Evolutionary conservation across 1,284 basidiomycete species (phyloP), one percentile per base, ranked within the genome.

Genomic region (Tilletia indica): DNA sequence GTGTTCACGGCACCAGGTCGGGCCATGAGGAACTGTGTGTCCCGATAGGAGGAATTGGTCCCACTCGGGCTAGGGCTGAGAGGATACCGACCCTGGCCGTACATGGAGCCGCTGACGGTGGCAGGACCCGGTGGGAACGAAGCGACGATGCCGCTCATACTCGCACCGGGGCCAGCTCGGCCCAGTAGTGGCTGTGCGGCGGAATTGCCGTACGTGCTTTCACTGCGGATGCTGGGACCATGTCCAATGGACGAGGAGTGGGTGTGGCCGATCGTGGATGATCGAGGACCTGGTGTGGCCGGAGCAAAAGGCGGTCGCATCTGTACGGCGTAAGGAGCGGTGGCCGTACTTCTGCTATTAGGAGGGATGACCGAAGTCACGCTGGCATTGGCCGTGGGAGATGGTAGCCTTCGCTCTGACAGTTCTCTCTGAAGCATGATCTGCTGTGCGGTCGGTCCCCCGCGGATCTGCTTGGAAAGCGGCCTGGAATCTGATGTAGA

Each of bases 101-200:
- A 64, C 31, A 39, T 38, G 31, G 61, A 64, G 31, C 38, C 61
- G 34, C 61, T 64, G 34, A 64, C 61, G 34, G 61, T 64, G 61
- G 36, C 61, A 3, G 61, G 61, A 11, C 61, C 61, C 1, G 61
- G 36, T 3, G 61, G 61, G 34, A 64, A 64, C 36, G 61, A 38
- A 36, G 61, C 61, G 14, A 64, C 61, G 61, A 64, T 42, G 16
- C 61, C 61, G n/a, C 61, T 64, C 61, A 39, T 64, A 36, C 61
- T 64, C n/a, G 61, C 61, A 12, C 61, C 61, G 3, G 61, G 61
- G 11, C 51, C 51, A 8, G 36, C 61, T 16, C 61, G 34, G 16
- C 61, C 61, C 36, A 64, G 34, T 4, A 64, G 61, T 19, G 61
- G 61, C 61, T 64, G 61, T 19, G 36, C 36, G 8, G 36, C 31